Percentiles rank a stretch among this genome's conserved stretches.
These are phyloP conservation scores for Cinnamomum chago DNA, from an alignment of 164 flowering plant genomes.

Conservation along the genomic window DNA sequence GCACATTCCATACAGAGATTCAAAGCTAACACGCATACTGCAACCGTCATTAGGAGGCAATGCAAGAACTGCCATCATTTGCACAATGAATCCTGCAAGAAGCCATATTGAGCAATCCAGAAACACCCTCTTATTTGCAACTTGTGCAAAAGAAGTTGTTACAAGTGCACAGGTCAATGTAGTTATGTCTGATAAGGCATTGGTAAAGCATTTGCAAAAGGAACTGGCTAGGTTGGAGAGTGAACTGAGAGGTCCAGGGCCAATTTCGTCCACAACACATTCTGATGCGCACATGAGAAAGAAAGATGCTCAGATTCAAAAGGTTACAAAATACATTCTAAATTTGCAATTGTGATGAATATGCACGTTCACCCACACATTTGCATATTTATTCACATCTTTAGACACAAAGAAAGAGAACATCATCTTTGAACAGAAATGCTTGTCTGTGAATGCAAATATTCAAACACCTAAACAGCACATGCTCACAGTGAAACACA, in stretches of 20 bases:
- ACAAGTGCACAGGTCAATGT: conserved; percentile 83
- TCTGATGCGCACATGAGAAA: conserved; percentile 47
- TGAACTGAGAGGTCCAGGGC: conserved; percentile 45
- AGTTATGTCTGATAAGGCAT: conserved; percentile 84
- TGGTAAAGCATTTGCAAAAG: conserved; percentile 81
- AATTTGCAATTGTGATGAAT: neutral
- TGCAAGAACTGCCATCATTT: conserved; percentile 90
- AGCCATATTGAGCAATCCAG: conserved; percentile 91
- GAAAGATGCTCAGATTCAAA: conserved; percentile 84
- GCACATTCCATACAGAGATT: conserved; percentile 87
- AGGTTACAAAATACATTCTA: conserved; percentile 39
- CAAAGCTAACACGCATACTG: conserved; percentile 92
- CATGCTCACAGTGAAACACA: too few relatives aligned
- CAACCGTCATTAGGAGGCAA: conserved; percentile 90
- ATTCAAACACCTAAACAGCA: neutral
- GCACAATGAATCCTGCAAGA: conserved; percentile 91
- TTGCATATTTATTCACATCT: neutral
- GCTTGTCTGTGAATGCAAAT: neutral
- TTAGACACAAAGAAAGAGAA: neutral
- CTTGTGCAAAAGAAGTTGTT: conserved; percentile 86
- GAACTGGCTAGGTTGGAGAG: conserved; percentile 73
- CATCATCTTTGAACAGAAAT: neutral
- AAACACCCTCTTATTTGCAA: conserved; percentile 88
- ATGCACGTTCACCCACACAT: neutral
- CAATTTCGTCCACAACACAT: conserved; percentile 28